A percentile compares a stretch with the other conserved stretches of the same genome.
phyloP scores from a whole-genome alignment of 306 rosid species.

The Cotoneaster glaucophyllus region DNA sequence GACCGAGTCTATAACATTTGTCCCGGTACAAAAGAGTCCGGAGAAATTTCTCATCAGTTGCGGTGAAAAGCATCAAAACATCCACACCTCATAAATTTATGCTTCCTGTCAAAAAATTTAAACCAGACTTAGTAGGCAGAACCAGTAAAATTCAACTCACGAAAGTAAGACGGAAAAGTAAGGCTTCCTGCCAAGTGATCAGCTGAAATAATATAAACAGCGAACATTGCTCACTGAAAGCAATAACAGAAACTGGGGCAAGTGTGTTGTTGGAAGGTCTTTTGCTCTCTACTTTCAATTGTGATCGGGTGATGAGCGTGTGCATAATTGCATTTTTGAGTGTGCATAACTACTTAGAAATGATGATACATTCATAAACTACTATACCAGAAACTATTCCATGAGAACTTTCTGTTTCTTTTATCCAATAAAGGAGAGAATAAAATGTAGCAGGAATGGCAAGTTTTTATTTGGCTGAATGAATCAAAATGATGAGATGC shows the following conservation, averaged over 20 bases:
- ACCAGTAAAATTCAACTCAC: neutral
- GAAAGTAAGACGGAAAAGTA: neutral
- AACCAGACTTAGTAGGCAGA: neutral
- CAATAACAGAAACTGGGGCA: neutral
- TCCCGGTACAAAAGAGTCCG: slow-evolving; percentile 31
- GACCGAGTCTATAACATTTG: slow-evolving; percentile 19
- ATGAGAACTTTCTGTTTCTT: neutral
- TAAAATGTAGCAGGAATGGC: neutral
- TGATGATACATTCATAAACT: neutral
- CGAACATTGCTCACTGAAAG: neutral
- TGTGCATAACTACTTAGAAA: neutral
- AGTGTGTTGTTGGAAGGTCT: neutral
- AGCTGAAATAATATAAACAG: neutral
- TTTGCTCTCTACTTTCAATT: neutral
- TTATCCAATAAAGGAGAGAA: neutral
- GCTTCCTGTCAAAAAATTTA: slow-evolving; percentile 37
- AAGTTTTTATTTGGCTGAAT: neutral
- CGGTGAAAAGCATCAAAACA: slow-evolving; percentile 33
- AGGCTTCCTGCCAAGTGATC: neutral
- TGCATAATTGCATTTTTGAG: neutral
- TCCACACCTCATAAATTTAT: slow-evolving; percentile 28
- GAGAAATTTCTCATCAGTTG: slow-evolving; percentile 30
- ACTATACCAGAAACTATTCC: neutral
- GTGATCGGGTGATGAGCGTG: neutral
- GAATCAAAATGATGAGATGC: neutral